Conservation (phyloP, 768 basidiomycete genomes). For the Hortiboletus campestris region DNA sequence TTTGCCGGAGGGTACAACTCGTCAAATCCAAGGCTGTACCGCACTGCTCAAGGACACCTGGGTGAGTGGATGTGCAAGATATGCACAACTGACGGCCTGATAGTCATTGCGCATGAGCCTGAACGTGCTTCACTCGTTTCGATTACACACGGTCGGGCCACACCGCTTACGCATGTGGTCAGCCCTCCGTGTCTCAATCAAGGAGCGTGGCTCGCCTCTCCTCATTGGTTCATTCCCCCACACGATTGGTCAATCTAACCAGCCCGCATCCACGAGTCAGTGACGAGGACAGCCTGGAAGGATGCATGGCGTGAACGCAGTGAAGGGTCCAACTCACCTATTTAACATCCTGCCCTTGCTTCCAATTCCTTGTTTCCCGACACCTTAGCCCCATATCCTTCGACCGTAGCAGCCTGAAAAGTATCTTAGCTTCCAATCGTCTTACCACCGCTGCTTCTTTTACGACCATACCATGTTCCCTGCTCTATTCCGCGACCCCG, state of each 20-base stretch:
- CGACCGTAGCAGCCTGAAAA: slow-evolving; percentile 30
- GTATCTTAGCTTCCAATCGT: slow-evolving; percentile 26
- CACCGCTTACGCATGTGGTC: slow-evolving; percentile 29
- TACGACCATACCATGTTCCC: slow-evolving; percentile 53
- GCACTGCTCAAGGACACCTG: slow-evolving; percentile 10
- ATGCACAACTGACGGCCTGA: slow-evolving; percentile 7
- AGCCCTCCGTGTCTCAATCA: slow-evolving; percentile 21
- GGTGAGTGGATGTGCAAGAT: slow-evolving; percentile 17
- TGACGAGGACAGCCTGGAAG: slow-evolving; percentile 24
- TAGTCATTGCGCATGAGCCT: slow-evolving; percentile 6
- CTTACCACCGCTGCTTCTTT: slow-evolving; percentile 42
- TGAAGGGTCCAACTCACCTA: slow-evolving; percentile 38
- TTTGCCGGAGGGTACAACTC: not conserved
- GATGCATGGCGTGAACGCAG: slow-evolving; percentile 45
- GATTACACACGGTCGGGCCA: slow-evolving; percentile 19
- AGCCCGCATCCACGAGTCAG: slow-evolving; percentile 33
- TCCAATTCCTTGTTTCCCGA: slow-evolving; percentile 39
- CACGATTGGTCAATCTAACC: slow-evolving; percentile 26
- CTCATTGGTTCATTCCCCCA: slow-evolving; percentile 17
- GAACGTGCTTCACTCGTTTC: slow-evolving; percentile 9
- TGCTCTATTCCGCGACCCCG: slow-evolving; percentile 60
- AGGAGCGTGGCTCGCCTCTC: slow-evolving; percentile 28
- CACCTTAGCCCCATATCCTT: slow-evolving; percentile 34
- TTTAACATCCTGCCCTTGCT: slow-evolving; percentile 32
- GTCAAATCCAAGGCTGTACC: slow-evolving; percentile 11